phyloP scores from a whole-genome alignment of 805 yeast species.

The Ogataea polymorpha region DNA sequence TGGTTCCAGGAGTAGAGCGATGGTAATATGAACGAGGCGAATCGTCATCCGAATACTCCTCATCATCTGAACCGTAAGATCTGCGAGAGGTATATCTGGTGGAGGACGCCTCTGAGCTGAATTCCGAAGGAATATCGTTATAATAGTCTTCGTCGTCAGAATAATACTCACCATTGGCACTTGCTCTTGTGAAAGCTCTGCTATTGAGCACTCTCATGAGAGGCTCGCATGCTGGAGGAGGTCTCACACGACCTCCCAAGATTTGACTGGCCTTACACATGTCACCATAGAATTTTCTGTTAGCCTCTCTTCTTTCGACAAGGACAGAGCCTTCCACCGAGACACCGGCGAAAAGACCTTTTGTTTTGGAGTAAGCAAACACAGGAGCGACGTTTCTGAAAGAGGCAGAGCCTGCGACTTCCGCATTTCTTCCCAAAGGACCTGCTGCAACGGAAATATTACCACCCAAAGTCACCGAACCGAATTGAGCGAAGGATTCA shows the following conservation, averaged over 20 bases:
- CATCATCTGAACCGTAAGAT: constrained; percentile 26
- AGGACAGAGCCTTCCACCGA: constrained; percentile 95
- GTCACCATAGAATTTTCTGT: constrained; percentile 88
- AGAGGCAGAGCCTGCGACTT: constrained; percentile 94
- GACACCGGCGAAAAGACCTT: constrained; percentile 96
- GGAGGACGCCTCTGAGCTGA: constrained; percentile 47
- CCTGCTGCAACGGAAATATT: constrained; percentile 96
- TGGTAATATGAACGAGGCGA: constrained; percentile 31
- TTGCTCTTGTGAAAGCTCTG: constrained; percentile 63
- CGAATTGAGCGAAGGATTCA: constrained; percentile 88
- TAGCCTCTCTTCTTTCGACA: constrained; percentile 96
- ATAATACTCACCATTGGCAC: constrained; percentile 44
- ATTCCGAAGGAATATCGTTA: constrained; percentile 71
- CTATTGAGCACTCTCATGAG: constrained; percentile 83
- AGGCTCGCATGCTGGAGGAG: constrained; percentile 89
- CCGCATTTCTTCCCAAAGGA: constrained; percentile 95
- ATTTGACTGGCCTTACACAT: constrained; percentile 85
- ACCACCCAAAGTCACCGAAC: constrained; percentile 93
- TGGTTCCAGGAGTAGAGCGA: constrained; percentile 15
- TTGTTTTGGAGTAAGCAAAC: constrained; percentile 90
- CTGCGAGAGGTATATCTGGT: constrained; percentile 14
- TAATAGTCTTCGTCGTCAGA: constrained; percentile 64
- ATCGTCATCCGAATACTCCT: constrained; percentile 39
- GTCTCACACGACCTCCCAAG: constrained; percentile 81
- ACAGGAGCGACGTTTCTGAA: constrained; percentile 83